phyloP scores from a whole-genome alignment of 306 rosid species.

The Clitoria ternatea region DNA sequence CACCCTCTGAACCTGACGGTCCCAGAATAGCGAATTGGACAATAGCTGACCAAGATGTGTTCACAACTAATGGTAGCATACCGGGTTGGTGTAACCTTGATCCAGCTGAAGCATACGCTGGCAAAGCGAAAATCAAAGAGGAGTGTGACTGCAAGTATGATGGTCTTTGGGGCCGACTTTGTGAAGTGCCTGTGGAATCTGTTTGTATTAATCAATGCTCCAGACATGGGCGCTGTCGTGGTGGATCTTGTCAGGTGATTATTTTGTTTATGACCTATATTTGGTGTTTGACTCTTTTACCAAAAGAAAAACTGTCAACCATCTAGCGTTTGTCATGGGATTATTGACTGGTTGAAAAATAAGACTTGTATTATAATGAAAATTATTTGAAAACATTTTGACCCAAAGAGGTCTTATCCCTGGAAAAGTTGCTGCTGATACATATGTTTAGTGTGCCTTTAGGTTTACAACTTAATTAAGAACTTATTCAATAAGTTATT shows the following conservation, averaged over 20 bases:
- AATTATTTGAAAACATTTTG: slow-evolving; percentile 6
- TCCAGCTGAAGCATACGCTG: slow-evolving; percentile 76
- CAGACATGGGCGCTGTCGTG: slow-evolving; percentile 78
- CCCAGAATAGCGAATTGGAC: slow-evolving; percentile 66
- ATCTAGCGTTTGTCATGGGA: slow-evolving; percentile 13
- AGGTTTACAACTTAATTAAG: too few relatives aligned
- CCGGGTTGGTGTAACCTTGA: slow-evolving; percentile 97
- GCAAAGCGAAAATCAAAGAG: slow-evolving; percentile 64
- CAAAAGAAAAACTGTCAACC: slow-evolving; percentile 9
- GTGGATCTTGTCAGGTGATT: slow-evolving; percentile 89
- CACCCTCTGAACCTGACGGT: slow-evolving; percentile 61
- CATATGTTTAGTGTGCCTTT: too few relatives aligned
- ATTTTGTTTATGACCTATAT: slow-evolving; percentile 7
- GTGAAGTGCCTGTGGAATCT: slow-evolving; percentile 74
- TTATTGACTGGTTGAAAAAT: slow-evolving; percentile 2
- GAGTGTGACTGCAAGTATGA: slow-evolving; percentile 93
- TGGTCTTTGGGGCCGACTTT: slow-evolving; percentile 64
- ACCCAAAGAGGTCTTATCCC: background rate
- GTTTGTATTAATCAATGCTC: slow-evolving; percentile 92
- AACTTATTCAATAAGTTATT: too few relatives aligned
- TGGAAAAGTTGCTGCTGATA: background rate
- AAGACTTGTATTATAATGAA: background rate
- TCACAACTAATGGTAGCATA: slow-evolving; percentile 69
- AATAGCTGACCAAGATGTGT: slow-evolving; percentile 64
- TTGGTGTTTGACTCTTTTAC: slow-evolving; percentile 19